These are phyloP conservation scores for Scortechinia acanthostroma DNA, from an alignment of 2,329 filamentous ascomycete genomes.

Conservation along the genomic window DNA sequence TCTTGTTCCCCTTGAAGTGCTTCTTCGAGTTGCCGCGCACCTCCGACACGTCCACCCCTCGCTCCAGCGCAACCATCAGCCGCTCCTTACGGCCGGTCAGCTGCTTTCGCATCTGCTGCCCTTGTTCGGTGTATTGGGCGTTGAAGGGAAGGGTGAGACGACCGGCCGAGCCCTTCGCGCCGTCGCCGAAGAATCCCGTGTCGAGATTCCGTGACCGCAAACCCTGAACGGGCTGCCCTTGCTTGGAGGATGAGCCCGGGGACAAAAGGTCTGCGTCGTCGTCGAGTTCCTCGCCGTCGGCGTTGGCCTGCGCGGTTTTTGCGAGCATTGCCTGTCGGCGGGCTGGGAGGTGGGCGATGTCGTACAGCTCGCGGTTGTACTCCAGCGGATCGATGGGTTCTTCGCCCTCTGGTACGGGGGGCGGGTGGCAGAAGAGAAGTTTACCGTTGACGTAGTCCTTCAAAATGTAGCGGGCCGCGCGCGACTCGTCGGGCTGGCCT, in stretches of 20 bases:
- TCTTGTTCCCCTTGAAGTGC: conserved; percentile 2
- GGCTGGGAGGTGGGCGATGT: conserved; percentile 71
- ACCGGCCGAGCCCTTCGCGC: background rate
- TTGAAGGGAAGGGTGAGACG: background rate
- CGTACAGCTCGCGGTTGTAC: conserved; percentile 88
- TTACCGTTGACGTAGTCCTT: conserved; percentile 98
- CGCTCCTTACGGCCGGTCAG: background rate
- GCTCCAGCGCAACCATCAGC: background rate
- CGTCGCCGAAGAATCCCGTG: background rate
- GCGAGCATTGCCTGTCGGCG: conserved; percentile 67
- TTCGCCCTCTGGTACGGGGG: conserved; percentile 39
- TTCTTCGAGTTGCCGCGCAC: background rate
- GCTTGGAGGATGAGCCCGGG: background rate
- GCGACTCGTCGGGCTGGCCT: conserved; percentile 86
- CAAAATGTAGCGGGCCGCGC: conserved; percentile 79
- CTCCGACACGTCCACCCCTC: background rate
- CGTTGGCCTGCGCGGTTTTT: conserved; percentile 14
- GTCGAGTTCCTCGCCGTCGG: conserved; percentile 24
- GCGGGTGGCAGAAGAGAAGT: conserved; percentile 83
- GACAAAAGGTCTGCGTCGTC: conserved; percentile 20
- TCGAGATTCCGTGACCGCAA: background rate
- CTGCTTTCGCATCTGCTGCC: conserved; percentile 1
- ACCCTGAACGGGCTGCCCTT: background rate
- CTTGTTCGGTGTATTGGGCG: background rate
- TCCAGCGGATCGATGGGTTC: conserved; percentile 60